A percentile compares a stretch with the other conserved stretches of the same genome.
These are phyloP conservation scores for Podila clonocystis DNA, from an alignment of 192 early-diverging fungal genomes.

Conservation along the genomic window DNA sequence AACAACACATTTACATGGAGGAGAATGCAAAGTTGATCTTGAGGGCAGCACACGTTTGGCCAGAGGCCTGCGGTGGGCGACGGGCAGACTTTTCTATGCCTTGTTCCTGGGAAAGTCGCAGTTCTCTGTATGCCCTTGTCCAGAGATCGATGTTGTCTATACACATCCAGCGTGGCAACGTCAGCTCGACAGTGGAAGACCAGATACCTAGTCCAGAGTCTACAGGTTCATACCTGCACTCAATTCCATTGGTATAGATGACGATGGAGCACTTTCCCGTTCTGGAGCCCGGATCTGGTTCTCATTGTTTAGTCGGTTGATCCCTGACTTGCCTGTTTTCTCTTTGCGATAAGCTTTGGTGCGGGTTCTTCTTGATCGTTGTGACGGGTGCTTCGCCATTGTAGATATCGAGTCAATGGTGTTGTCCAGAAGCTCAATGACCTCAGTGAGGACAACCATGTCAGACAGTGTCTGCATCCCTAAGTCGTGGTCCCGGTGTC, in stretches of 20 bases:
- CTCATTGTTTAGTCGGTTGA: too few species aligned
- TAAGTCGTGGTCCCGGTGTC: neutral
- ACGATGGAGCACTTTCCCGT: too few species aligned
- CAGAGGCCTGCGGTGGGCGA: neutral
- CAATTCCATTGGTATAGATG: too few species aligned
- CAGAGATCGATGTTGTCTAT: conserved; percentile 21
- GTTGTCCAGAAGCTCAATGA: conserved; percentile 11
- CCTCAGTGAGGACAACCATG: conserved; percentile 12
- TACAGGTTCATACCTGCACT: too few species aligned
- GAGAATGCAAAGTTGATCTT: conserved; percentile 6
- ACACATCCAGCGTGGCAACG: neutral
- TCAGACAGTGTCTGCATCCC: conserved; percentile 9
- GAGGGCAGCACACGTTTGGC: neutral
- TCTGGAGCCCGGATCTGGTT: too few species aligned
- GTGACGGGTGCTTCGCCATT: neutral
- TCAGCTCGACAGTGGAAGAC: neutral
- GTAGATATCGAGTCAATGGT: conserved; percentile 1
- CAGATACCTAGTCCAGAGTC: too few species aligned
- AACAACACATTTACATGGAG: neutral
- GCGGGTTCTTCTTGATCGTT: neutral
- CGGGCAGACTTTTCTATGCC: neutral
- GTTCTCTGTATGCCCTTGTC: conserved; percentile 16
- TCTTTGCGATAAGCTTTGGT: neutral
- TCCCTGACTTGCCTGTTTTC: too few species aligned
- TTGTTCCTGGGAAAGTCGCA: conserved; percentile 16